Conservation (phyloP, 2,329 filamentous ascomycete genomes). For the Pseudocercospora fijiensis region DNA sequence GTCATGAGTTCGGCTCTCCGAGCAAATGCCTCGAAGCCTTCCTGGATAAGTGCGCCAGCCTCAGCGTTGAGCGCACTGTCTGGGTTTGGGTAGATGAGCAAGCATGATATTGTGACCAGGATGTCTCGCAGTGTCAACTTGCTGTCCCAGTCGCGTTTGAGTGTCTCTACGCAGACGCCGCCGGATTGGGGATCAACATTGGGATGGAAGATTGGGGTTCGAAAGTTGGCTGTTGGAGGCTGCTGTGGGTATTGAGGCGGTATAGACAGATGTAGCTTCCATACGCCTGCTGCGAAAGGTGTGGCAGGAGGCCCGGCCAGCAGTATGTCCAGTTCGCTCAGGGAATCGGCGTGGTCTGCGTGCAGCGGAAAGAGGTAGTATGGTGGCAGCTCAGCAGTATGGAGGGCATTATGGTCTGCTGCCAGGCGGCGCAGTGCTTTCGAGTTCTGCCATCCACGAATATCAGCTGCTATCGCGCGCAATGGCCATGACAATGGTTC, state of each 20-base stretch:
- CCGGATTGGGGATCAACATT: slow-evolving; percentile 64
- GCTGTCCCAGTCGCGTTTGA: slow-evolving; percentile 63
- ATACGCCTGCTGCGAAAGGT: slow-evolving; percentile 59
- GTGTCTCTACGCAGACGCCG: slow-evolving; percentile 62
- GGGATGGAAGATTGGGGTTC: slow-evolving; percentile 63
- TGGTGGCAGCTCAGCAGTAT: slow-evolving; percentile 56
- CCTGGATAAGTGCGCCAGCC: slow-evolving; percentile 58
- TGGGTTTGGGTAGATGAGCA: slow-evolving; percentile 64
- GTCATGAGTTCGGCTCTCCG: slow-evolving; percentile 61
- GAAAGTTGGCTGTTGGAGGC: slow-evolving; percentile 59
- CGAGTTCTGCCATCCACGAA: slow-evolving; percentile 42
- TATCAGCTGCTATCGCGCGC: not conserved
- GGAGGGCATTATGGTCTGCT: slow-evolving; percentile 58
- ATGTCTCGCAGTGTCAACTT: slow-evolving; percentile 60
- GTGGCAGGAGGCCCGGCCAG: slow-evolving; percentile 61
- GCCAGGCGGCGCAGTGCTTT: slow-evolving; percentile 58
- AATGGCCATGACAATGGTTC: not conserved
- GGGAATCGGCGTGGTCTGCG: slow-evolving; percentile 47
- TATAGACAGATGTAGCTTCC: slow-evolving; percentile 60
- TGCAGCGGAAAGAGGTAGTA: slow-evolving; percentile 59
- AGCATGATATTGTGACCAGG: slow-evolving; percentile 59
- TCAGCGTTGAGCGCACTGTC: slow-evolving; percentile 63
- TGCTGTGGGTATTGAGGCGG: slow-evolving; percentile 56
- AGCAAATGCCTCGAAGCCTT: slow-evolving; percentile 59
- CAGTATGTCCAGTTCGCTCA: slow-evolving; percentile 58